Percentiles rank a stretch among this genome's conserved stretches.
Evolutionary conservation across 306 rosid species (phyloP).

Genomic region (Vigna unguiculata): DNA sequence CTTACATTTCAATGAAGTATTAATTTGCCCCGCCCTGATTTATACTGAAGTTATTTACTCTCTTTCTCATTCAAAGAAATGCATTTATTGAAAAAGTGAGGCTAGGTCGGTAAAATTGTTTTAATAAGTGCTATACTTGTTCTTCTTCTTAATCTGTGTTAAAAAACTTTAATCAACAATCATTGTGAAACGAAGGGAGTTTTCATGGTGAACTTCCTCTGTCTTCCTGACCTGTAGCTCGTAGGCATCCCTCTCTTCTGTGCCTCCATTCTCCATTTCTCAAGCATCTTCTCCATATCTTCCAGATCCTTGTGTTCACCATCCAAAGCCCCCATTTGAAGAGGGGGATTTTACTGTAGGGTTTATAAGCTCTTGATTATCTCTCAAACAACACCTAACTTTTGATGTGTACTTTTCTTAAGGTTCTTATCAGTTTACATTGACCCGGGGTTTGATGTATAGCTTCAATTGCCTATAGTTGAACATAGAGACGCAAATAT

Average conservation of each 20-base stretch:
- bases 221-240: background rate
- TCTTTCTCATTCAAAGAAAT: no score
- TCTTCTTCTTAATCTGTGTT: no score
- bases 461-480: background rate
- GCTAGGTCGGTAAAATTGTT: no score
- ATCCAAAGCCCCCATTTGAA: background rate
- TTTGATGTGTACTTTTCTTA: background rate
- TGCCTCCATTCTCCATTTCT: constrained; percentile 8
- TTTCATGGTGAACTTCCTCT: background rate
- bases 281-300: background rate
- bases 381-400: background rate
- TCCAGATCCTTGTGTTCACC: background rate
- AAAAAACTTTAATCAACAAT: no score
- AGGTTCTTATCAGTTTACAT: constrained; percentile 8
- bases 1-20: no score
- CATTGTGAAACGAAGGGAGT: no score
- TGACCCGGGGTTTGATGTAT: constrained; percentile 27
- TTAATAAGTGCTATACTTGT: no score
- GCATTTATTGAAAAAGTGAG: no score
- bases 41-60: no score
- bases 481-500: constrained; percentile 15
- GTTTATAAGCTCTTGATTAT: background rate
- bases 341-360: background rate
- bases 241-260: background rate
- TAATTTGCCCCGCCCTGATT: no score